Conservation (phyloP, 345 rosid genomes). For the Eucalyptus sp. region DNA sequence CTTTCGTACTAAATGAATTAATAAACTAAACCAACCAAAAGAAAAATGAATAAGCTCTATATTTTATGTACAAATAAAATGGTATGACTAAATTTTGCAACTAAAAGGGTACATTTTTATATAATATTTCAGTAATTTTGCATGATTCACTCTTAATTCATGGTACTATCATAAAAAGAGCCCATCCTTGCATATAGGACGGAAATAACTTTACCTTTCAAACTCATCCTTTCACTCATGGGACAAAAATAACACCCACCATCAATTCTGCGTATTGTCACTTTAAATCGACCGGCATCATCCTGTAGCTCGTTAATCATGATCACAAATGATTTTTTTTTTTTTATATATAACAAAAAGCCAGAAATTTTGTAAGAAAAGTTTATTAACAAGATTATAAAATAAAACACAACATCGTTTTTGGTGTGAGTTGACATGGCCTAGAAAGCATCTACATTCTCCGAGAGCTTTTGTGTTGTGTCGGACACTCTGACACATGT, state of each 20-base stretch:
- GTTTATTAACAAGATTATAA: background rate
- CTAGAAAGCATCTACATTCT: too few relatives aligned
- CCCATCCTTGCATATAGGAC: background rate
- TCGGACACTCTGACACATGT: accelerated
- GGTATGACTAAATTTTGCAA: background rate
- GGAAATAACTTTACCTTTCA: background rate
- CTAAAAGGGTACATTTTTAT: background rate
- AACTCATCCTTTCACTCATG: background rate
- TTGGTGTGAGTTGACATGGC: background rate
- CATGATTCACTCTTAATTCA: background rate
- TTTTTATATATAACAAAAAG: too few relatives aligned
- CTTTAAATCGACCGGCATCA: background rate
- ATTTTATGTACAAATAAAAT: background rate
- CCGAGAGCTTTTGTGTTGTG: accelerated
- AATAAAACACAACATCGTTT: background rate
- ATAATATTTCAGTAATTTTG: background rate
- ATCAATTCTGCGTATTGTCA: background rate
- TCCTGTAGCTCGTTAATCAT: background rate
- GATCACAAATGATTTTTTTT: background rate
- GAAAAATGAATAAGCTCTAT: background rate
- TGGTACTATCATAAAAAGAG: background rate
- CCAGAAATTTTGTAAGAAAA: background rate
- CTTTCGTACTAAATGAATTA: background rate
- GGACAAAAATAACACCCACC: background rate
- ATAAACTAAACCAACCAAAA: background rate